These are phyloP conservation scores for Carex kokanica DNA, from an alignment of 176 grass and related monocot species.

Conservation along the genomic window DNA sequence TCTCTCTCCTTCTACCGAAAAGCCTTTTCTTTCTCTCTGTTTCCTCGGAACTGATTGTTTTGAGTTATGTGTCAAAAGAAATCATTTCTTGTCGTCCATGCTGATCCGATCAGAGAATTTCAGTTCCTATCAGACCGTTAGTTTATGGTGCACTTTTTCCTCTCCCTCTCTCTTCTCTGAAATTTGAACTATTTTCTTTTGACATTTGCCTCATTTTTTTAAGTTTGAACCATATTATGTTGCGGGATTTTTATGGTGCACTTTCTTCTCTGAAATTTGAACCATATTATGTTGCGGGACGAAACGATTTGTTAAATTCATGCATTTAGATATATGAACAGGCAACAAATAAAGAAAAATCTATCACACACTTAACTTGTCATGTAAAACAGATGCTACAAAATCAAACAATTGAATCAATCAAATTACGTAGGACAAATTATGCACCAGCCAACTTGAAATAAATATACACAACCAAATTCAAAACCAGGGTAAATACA, in stretches of 20 bases:
- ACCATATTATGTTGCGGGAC: not conserved
- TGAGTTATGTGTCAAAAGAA: no score
- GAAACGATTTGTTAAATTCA: not conserved
- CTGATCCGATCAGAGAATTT: no score
- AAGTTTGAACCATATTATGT: not conserved
- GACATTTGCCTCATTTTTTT: not conserved
- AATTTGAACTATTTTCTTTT: not conserved
- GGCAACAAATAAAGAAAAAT: not conserved
- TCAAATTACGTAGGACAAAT: not conserved
- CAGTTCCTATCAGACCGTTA: no score
- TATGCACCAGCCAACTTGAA: not conserved
- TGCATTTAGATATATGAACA: not conserved
- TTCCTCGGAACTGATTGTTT: no score
- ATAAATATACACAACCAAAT: constrained; percentile 17
- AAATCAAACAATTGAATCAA: constrained; percentile 8
- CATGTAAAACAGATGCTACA: not conserved
- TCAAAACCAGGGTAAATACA: not conserved
- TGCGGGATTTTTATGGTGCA: not conserved
- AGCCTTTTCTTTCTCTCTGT: no score
- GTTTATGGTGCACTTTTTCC: not conserved
- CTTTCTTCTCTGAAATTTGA: not conserved
- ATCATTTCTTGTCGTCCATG: no score
- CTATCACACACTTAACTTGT: constrained; percentile 8
- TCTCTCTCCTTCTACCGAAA: no score
- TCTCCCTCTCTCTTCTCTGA: not conserved